A percentile compares a stretch with the other conserved stretches of the same genome.
Conservation (phyloP, 2,329 filamentous ascomycete genomes). For the Elsinoe australis region DNA sequence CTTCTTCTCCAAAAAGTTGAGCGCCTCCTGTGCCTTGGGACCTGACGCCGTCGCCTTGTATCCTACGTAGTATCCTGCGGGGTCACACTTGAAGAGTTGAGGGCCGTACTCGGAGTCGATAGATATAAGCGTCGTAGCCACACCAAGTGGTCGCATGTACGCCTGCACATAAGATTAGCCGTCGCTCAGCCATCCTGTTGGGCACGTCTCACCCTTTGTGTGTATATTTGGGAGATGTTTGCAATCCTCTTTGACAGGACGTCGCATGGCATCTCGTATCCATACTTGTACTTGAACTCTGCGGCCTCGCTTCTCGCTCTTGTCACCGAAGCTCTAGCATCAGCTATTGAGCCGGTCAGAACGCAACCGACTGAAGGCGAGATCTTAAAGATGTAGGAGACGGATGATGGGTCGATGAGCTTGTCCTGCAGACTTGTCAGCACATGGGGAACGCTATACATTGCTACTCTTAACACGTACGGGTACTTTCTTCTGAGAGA, state of each 20-base stretch:
- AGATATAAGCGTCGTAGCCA: conserved; percentile 90
- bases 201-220: conserved; percentile 65
- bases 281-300: conserved; percentile 96
- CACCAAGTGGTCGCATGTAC: conserved; percentile 95
- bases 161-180: conserved; percentile 47
- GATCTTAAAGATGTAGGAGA: conserved; percentile 95
- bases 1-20: conserved; percentile 99
- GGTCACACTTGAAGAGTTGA: conserved; percentile 97
- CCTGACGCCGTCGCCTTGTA: conserved; percentile 98
- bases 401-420: conserved; percentile 93
- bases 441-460: background rate
- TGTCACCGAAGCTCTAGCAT: conserved; percentile 87
- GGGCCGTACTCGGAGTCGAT: conserved; percentile 87
- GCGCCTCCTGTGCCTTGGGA: conserved; percentile 95
- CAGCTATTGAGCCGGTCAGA: conserved; percentile 97
- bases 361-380: conserved; percentile 95
- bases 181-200: background rate
- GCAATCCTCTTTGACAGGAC: conserved; percentile 92
- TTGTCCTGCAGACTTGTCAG: conserved; percentile 64
- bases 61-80: conserved; percentile 93
- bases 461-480: conserved; percentile 62
- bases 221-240: conserved; percentile 99
- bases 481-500: conserved; percentile 99
- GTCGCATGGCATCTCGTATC: conserved; percentile 99
- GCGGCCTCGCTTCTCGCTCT: conserved; percentile 91